These are phyloP conservation scores for Xylaria scruposa DNA, from an alignment of 495 filamentous ascomycete genomes.

Conservation along the genomic window DNA sequence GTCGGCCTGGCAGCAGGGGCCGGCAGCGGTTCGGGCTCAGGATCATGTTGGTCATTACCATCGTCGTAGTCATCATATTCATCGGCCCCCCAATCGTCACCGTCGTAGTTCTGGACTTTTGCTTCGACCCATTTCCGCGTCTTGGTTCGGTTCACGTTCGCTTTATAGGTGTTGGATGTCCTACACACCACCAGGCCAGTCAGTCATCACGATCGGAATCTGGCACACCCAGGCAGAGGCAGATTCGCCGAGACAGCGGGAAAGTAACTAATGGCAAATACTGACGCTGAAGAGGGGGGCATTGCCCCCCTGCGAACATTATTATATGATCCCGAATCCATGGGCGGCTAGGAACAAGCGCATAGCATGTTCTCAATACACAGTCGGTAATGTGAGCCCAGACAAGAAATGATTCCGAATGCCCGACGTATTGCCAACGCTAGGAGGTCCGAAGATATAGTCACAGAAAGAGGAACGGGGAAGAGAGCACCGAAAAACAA, in stretches of 20 bases:
- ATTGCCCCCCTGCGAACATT: constrained; percentile 37
- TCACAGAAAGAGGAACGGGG: neutral
- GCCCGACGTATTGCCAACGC: neutral
- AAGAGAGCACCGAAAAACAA: neutral
- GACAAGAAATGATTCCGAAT: neutral
- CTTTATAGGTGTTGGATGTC: constrained; percentile 52
- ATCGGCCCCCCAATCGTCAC: constrained; percentile 86
- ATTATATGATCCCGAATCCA: constrained; percentile 43
- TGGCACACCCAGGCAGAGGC: neutral
- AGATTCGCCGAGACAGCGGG: neutral
- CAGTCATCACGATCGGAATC: constrained; percentile 22
- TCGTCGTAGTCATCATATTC: constrained; percentile 80
- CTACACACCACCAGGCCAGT: constrained; percentile 35
- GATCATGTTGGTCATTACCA: constrained; percentile 55
- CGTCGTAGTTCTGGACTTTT: constrained; percentile 85
- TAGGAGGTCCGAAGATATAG: neutral
- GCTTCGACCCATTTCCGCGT: constrained; percentile 96
- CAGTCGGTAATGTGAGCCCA: neutral
- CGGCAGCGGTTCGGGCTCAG: constrained; percentile 43
- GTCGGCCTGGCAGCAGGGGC: constrained; percentile 26
- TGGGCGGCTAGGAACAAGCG: constrained; percentile 26
- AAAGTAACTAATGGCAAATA: neutral
- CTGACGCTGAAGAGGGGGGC: constrained; percentile 37
- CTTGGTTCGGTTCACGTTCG: constrained; percentile 89
- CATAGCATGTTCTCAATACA: constrained; percentile 5